phyloP scores from a whole-genome alignment of 129 eudicot species.

The Lactuca sativa region DNA sequence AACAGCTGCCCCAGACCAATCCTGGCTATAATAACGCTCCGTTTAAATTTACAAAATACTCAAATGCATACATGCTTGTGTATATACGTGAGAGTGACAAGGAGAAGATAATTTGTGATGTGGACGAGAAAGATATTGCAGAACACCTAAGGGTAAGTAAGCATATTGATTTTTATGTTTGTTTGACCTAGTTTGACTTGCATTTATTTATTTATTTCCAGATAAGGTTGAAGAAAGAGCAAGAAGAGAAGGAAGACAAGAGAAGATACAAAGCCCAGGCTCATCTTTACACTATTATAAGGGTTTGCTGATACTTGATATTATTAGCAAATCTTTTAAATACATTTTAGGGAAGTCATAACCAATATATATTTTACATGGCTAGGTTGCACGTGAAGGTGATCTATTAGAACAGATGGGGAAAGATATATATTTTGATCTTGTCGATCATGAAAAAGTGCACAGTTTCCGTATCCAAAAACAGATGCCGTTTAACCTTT shows the following conservation, averaged over 20 bases:
- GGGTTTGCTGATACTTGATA: constrained; percentile 40
- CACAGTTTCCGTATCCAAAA: constrained; percentile 88
- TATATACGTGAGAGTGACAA: constrained; percentile 93
- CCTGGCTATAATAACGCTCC: constrained; percentile 86
- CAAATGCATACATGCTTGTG: constrained; percentile 98
- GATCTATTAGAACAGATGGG: constrained; percentile 87
- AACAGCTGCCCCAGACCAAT: constrained; percentile 89
- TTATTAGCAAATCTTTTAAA: not conserved
- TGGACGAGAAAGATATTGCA: constrained; percentile 92
- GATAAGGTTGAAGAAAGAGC: constrained; percentile 87
- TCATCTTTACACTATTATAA: constrained; percentile 85
- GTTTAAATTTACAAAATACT: constrained; percentile 84
- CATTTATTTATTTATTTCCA: constrained; percentile 27
- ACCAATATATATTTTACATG: constrained; percentile 19
- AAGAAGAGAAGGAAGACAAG: constrained; percentile 91
- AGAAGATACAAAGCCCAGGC: constrained; percentile 89
- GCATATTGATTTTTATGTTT: not conserved
- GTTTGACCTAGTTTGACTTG: constrained; percentile 1
- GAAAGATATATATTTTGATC: constrained; percentile 85
- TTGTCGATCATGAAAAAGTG: constrained; percentile 92
- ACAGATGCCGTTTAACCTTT: constrained; percentile 69
- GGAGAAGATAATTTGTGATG: constrained; percentile 87
- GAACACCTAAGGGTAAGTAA: constrained; percentile 90
- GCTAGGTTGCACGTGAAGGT: constrained; percentile 90
- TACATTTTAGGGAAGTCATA: not conserved